phyloP scores from a whole-genome alignment of 176 grass and related monocot genomes.

The Lolium perenne region DNA sequence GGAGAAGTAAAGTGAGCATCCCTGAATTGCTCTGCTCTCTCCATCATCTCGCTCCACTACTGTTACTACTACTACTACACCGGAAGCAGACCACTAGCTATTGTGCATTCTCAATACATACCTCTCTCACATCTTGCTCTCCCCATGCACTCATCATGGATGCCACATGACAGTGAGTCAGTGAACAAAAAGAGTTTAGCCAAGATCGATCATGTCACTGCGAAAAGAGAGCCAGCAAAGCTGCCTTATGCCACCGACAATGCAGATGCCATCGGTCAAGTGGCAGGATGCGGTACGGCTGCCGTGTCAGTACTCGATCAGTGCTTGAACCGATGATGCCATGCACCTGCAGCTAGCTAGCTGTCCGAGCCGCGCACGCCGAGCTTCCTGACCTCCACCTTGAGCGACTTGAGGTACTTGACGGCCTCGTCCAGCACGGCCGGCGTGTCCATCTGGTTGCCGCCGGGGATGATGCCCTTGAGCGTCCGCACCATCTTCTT shows the following conservation, averaged over 20 bases:
- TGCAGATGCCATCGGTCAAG: slow-evolving; percentile 23
- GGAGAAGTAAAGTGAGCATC: neutral
- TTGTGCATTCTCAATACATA: neutral
- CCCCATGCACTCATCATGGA: slow-evolving; percentile 69
- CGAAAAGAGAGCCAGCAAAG: slow-evolving; percentile 43
- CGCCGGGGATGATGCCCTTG: slow-evolving; percentile 72
- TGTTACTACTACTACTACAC: slow-evolving; percentile 21
- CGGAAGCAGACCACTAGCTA: slow-evolving; percentile 33
- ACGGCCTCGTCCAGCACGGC: slow-evolving; percentile 77
- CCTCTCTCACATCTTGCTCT: no score
- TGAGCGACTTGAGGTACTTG: slow-evolving; percentile 75
- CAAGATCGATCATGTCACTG: slow-evolving; percentile 52
- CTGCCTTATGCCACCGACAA: slow-evolving; percentile 29
- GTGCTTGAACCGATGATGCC: neutral
- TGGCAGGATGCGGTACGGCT: slow-evolving; percentile 24
- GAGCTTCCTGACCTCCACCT: slow-evolving; percentile 75
- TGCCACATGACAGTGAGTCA: slow-evolving; percentile 37
- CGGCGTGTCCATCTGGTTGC: slow-evolving; percentile 75
- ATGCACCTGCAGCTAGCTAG: slow-evolving; percentile 31
- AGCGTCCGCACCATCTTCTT: slow-evolving; percentile 79
- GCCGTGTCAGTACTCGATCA: slow-evolving; percentile 37
- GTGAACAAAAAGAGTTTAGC: slow-evolving; percentile 58
- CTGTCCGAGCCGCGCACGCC: slow-evolving; percentile 60
- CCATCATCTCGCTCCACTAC: slow-evolving; percentile 36
- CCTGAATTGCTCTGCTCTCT: neutral